Evolutionary conservation across 192 early-diverging fungal species (phyloP).

Genomic region (Tieghemiomyces parasiticus): DNA sequence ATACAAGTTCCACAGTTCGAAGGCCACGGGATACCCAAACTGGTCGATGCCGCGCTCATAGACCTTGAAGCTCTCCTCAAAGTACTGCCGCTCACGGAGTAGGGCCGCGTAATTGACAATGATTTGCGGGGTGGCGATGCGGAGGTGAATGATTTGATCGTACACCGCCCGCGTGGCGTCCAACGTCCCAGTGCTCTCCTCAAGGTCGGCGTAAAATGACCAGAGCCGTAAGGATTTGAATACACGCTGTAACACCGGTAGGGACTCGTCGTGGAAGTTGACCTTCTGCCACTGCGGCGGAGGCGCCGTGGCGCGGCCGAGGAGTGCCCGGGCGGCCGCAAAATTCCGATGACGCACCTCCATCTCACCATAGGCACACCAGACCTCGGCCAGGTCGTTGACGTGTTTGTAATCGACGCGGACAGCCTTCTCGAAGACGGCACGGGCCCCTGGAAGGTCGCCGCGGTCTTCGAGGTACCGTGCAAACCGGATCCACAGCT

Average conservation of each 20-base stretch:
- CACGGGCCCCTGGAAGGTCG: constrained; percentile 48
- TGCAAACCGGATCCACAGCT: constrained; percentile 79
- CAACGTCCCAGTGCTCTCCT: constrained; percentile 74
- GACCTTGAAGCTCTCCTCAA: constrained; percentile 89
- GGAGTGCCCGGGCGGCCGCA: constrained; percentile 61
- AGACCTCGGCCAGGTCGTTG: constrained; percentile 76
- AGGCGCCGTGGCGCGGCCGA: constrained; percentile 60
- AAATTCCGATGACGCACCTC: constrained; percentile 52
- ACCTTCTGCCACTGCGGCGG: constrained; percentile 28
- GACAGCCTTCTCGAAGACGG: constrained; percentile 69
- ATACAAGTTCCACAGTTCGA: constrained; percentile 97
- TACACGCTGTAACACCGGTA: constrained; percentile 61
- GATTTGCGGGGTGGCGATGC: constrained; percentile 91
- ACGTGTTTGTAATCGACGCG: constrained; percentile 66
- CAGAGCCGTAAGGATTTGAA: constrained; percentile 83
- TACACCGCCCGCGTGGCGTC: constrained; percentile 72
- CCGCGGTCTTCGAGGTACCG: constrained; percentile 48
- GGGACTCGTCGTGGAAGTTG: constrained; percentile 64
- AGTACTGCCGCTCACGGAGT: constrained; percentile 77
- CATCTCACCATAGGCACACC: constrained; percentile 83
- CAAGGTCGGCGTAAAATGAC: constrained; percentile 88
- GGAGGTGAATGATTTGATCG: constrained; percentile 82
- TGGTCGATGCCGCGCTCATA: constrained; percentile 92
- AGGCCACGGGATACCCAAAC: constrained; percentile 94
- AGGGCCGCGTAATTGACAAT: constrained; percentile 89